Percentiles rank a stretch among this genome's conserved stretches.
These are phyloP conservation scores for Elsinoe batatas DNA, from an alignment of 2,329 filamentous ascomycete genomes.

Conservation along the genomic window DNA sequence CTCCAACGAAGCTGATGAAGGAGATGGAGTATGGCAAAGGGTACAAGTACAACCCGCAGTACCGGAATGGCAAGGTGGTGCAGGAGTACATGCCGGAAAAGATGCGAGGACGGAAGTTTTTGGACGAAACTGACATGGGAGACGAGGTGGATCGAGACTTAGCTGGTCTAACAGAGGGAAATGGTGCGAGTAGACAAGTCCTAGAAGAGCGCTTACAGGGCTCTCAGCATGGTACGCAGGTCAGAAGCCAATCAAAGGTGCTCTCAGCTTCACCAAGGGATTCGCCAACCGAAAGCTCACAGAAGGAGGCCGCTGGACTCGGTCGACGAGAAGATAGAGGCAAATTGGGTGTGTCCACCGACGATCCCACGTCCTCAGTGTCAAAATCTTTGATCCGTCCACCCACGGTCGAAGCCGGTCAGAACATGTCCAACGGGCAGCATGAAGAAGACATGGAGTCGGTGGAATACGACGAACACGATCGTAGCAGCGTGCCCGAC, in stretches of 20 bases:
- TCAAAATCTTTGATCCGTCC: background rate
- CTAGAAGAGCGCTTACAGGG: background rate
- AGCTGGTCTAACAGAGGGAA: background rate
- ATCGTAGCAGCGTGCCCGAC: conserved; percentile 6
- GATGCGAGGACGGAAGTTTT: conserved; percentile 59
- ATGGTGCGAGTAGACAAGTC: background rate
- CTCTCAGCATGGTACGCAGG: background rate
- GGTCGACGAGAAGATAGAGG: background rate
- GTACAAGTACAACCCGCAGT: conserved; percentile 97
- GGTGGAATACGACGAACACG: background rate
- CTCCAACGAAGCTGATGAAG: conserved; percentile 85
- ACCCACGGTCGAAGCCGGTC: background rate
- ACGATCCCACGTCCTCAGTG: too few relatives aligned
- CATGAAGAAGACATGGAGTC: background rate
- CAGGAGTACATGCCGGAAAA: conserved; percentile 86
- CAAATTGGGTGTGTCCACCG: too few relatives aligned
- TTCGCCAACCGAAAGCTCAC: too few relatives aligned
- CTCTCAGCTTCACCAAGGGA: too few relatives aligned
- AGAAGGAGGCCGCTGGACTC: too few relatives aligned
- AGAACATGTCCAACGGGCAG: background rate
- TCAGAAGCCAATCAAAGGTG: too few relatives aligned
- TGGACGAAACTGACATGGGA: conserved; percentile 73
- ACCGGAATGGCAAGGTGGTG: conserved; percentile 64
- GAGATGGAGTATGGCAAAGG: conserved; percentile 81
- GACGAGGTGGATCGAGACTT: conserved; percentile 65